Evolutionary conservation across 169 alveolate genomes (phyloP), one percentile per base, ranked within the genome.

Genomic region (Cryptosporidium tyzzeri): DNA sequence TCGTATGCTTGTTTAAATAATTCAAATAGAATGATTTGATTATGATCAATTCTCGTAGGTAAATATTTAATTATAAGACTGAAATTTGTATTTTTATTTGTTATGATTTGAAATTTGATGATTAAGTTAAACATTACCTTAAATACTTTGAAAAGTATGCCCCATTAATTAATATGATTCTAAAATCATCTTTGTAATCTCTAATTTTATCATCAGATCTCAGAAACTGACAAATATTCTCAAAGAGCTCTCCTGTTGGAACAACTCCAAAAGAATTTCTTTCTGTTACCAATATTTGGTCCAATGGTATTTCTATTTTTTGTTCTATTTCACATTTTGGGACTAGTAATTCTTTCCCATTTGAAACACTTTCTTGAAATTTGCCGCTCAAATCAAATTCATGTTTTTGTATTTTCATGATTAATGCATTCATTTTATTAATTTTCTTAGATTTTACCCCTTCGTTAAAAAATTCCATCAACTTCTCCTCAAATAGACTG

Each of bases 261-360:
- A 73, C 23, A 9, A 59, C 31, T 50, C 51, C 86, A 51, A 73
- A 16, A 1, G 44, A 16, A 2, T 55, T 21, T 58, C 8, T 1
- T 55, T 3, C 23, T 37, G 59, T 14, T 48, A 1, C 10, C 18
- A 35, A 31, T 23, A 33, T 14, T 41, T 51, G 53, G 5, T 18
- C 26, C 18, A 65, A 0, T 73, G 86, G 48, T 51, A 59, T 37
- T 21, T 73, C 55, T 9, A 73, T 53, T n/a, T 16, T 16, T 26
- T 73, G 50, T 7, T 37, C 35, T 12, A 73, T 31, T 29, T 33
- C 58, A 10, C 86, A 73, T 73, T 73, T 73, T 73, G 86, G 71
- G 31, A 73, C 35, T 5, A 55, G 7, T 23, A 50, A 31, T 16
- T 73, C 12, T 26, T 55, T n/a, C 0, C 14, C 48, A 58, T 48